A percentile compares a stretch with the other conserved stretches of the same genome.
These are phyloP conservation scores for Datura wrightii DNA, from an alignment of 257 asterid genomes.

Conservation along the genomic window DNA sequence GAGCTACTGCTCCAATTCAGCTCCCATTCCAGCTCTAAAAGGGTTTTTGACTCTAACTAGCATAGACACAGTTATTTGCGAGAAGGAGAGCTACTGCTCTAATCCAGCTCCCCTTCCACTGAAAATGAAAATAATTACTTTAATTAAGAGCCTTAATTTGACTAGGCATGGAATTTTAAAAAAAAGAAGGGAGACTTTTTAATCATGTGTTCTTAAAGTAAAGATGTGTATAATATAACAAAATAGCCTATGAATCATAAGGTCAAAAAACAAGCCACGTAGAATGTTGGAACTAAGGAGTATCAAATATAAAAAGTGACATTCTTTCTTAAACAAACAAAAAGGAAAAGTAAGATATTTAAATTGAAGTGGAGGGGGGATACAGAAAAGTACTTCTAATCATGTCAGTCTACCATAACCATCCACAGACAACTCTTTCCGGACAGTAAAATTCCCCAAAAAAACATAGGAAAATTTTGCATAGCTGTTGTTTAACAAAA, in stretches of 20 bases:
- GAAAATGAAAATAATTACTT: background rate
- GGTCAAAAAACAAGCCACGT: background rate
- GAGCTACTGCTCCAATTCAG: background rate
- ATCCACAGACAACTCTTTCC: slow-evolving; percentile 16
- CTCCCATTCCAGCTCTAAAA: background rate
- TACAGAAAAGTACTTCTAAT: slow-evolving; percentile 17
- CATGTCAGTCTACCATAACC: background rate
- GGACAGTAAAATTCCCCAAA: background rate
- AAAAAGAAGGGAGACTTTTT: background rate
- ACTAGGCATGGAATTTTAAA: background rate
- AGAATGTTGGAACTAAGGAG: background rate
- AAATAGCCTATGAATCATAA: background rate
- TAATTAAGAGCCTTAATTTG: background rate
- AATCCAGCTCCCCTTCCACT: slow-evolving; percentile 6
- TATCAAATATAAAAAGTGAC: background rate
- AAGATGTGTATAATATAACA: background rate
- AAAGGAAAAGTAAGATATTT: background rate
- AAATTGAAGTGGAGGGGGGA: background rate
- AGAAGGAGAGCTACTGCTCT: slow-evolving; percentile 1
- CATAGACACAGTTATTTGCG: background rate
- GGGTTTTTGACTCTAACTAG: background rate
- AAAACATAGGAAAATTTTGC: background rate
- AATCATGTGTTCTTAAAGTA: background rate
- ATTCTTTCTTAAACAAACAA: background rate
- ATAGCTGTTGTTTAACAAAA: slow-evolving; percentile 16